Conservation (phyloP, 2,329 filamentous ascomycete species). For the Alternaria sp. region DNA sequence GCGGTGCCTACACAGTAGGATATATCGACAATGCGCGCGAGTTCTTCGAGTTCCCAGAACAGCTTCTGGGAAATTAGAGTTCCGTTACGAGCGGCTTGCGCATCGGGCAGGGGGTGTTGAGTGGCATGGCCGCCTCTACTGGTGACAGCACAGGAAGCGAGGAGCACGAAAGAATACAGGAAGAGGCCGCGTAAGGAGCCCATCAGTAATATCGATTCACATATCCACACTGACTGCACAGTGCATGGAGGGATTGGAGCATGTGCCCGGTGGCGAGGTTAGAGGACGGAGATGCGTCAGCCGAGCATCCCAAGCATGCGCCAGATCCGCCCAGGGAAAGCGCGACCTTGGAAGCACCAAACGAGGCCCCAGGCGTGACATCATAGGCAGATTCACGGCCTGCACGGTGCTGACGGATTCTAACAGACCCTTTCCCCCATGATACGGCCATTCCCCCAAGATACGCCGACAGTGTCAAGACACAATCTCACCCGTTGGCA, state of each 20-base stretch:
- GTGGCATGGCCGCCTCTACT: constrained; percentile 20
- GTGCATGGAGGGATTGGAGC: background rate
- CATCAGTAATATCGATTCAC: constrained; percentile 34
- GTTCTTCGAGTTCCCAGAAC: constrained; percentile 84
- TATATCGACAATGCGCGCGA: constrained; percentile 92
- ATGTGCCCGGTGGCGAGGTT: constrained; percentile 29
- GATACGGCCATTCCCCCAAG: background rate
- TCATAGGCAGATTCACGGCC: constrained; percentile 12
- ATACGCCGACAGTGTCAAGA: constrained; percentile 23
- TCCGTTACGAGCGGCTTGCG: constrained; percentile 30
- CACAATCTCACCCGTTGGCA: constrained; percentile 29
- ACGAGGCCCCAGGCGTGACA: constrained; percentile 7
- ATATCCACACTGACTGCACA: constrained; percentile 33
- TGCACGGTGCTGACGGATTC: constrained; percentile 22
- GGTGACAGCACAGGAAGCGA: constrained; percentile 18
- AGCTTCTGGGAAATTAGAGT: constrained; percentile 66
- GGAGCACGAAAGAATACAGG: constrained; percentile 28
- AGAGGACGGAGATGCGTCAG: constrained; percentile 22
- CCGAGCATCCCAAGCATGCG: constrained; percentile 9
- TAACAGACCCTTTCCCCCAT: constrained; percentile 1
- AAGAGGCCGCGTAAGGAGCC: constrained; percentile 33
- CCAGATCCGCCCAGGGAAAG: constrained; percentile 6
- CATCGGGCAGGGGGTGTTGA: constrained; percentile 42
- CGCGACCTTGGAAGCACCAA: constrained; percentile 1
- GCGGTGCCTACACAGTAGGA: constrained; percentile 89